Percentiles rank a stretch among this genome's conserved stretches.
phyloP scores from a whole-genome alignment of 2,329 filamentous ascomycete genomes.

The Helotiales sp. region DNA sequence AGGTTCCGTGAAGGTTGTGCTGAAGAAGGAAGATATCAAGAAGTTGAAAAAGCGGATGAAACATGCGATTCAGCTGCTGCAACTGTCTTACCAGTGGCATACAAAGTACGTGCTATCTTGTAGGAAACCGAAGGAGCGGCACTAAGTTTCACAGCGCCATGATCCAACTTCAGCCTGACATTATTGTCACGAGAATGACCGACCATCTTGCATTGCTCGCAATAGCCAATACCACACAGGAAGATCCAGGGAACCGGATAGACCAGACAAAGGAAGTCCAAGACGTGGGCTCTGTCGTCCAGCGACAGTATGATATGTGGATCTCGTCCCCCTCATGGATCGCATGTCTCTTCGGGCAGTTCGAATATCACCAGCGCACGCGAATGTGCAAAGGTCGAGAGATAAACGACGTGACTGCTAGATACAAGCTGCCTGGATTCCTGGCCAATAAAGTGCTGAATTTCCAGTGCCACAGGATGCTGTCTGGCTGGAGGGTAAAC shows the following conservation, averaged over 20 bases:
- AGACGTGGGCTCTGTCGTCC: not conserved
- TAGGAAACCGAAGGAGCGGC: not conserved
- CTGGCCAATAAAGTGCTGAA: not conserved
- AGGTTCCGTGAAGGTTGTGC: constrained; percentile 14
- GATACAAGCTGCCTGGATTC: constrained; percentile 17
- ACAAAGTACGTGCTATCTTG: constrained; percentile 16
- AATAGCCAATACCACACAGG: not conserved
- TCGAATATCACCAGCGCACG: constrained; percentile 7
- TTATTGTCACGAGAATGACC: constrained; percentile 19
- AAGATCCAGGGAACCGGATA: not conserved
- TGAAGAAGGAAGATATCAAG: constrained; percentile 25
- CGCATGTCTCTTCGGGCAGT: constrained; percentile 10
- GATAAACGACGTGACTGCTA: not conserved
- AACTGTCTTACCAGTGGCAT: constrained; percentile 19
- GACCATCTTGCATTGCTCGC: not conserved
- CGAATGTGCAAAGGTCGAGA: constrained; percentile 1
- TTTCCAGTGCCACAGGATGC: constrained; percentile 14
- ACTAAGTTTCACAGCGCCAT: constrained; percentile 13
- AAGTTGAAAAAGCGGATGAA: constrained; percentile 20
- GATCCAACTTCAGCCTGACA: constrained; percentile 24
- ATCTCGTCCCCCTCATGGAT: constrained; percentile 10
- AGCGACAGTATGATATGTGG: constrained; percentile 7
- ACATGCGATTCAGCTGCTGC: constrained; percentile 15
- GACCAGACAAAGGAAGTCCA: not conserved
- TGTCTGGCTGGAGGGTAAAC: constrained; percentile 6